phyloP scores from a whole-genome alignment of 805 yeast genomes.

The Groenewaldozyma tartarivorans region DNA sequence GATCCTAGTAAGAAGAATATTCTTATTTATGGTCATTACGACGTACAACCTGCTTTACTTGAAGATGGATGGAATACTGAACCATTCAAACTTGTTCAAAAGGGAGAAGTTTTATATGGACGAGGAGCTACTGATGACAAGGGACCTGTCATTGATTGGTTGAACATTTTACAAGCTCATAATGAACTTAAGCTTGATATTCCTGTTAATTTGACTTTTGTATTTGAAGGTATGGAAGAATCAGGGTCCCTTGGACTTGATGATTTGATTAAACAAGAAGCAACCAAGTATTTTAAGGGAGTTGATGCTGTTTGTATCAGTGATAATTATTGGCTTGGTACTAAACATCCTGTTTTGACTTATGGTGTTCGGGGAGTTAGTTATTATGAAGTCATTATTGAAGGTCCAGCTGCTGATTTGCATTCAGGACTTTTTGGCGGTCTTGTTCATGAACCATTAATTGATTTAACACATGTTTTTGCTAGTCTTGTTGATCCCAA shows the following conservation, averaged over 20 bases:
- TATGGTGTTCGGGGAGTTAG: slow-evolving; percentile 96
- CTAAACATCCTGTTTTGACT: slow-evolving; percentile 91
- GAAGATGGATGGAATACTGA: slow-evolving; percentile 96
- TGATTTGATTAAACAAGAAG: slow-evolving; percentile 69
- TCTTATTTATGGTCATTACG: slow-evolving; percentile 92
- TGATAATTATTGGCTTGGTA: slow-evolving; percentile 98
- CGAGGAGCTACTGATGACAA: slow-evolving; percentile 97
- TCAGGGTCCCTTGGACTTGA: slow-evolving; percentile 92
- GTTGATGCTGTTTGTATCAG: slow-evolving; percentile 94
- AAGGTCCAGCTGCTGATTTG: slow-evolving; percentile 94
- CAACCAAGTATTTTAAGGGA: slow-evolving; percentile 66
- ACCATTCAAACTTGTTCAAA: slow-evolving; percentile 71
- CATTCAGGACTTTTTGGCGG: slow-evolving; percentile 99
- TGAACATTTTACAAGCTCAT: slow-evolving; percentile 87
- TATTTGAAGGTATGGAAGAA: slow-evolving; percentile 99
- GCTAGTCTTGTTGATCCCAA: slow-evolving; percentile 65
- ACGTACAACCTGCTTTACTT: slow-evolving; percentile 88
- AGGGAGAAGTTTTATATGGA: slow-evolving; percentile 60
- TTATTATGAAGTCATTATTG: slow-evolving; percentile 73
- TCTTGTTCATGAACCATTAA: slow-evolving; percentile 93
- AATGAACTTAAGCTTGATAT: slow-evolving; percentile 71
- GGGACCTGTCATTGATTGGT: slow-evolving; percentile 97
- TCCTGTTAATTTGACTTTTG: slow-evolving; percentile 86
- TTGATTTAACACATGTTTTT: slow-evolving; percentile 76
- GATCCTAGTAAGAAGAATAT: slow-evolving; percentile 82